These are phyloP conservation scores for Nissolia schottii DNA, from an alignment of 306 rosid species.

Conservation along the genomic window DNA sequence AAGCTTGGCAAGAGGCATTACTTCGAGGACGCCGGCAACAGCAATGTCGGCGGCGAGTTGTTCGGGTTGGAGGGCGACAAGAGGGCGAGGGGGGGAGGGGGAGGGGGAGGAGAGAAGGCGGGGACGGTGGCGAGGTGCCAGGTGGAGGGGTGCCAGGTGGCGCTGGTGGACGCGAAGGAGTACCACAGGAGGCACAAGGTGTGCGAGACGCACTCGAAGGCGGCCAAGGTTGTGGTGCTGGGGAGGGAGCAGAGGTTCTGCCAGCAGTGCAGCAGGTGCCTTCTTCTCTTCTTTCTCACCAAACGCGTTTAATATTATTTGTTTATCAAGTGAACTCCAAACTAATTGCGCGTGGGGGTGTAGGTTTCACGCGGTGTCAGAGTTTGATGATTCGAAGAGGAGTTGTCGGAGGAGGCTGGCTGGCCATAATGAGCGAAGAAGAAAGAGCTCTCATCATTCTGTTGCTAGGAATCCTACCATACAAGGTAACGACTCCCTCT, in stretches of 20 bases:
- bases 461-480: conserved; percentile 46
- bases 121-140: conserved; percentile 64
- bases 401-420: conserved; percentile 87
- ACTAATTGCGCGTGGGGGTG: too few species aligned
- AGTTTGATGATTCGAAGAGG: conserved; percentile 71
- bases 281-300: not conserved
- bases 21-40: conserved; percentile 44
- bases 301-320: too few species aligned
- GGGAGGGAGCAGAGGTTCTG: conserved; percentile 94
- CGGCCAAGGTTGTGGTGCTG: conserved; percentile 69
- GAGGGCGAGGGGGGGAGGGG: conserved; percentile 36
- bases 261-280: conserved; percentile 95
- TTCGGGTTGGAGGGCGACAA: conserved; percentile 20
- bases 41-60: not conserved
- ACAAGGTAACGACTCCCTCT: conserved; percentile 42
- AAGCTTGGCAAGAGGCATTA: conserved; percentile 80
- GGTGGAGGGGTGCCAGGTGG: conserved; percentile 94
- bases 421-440: conserved; percentile 94
- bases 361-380: conserved; percentile 88
- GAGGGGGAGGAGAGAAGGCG: not conserved
- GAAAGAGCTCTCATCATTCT: conserved; percentile 83
- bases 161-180: conserved; percentile 71
- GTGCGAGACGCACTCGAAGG: conserved; percentile 93
- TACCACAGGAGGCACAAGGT: conserved; percentile 95
- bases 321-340: too few species aligned